phyloP scores from a whole-genome alignment of 2,329 filamentous ascomycete species.

The Epichloe festucae region DNA sequence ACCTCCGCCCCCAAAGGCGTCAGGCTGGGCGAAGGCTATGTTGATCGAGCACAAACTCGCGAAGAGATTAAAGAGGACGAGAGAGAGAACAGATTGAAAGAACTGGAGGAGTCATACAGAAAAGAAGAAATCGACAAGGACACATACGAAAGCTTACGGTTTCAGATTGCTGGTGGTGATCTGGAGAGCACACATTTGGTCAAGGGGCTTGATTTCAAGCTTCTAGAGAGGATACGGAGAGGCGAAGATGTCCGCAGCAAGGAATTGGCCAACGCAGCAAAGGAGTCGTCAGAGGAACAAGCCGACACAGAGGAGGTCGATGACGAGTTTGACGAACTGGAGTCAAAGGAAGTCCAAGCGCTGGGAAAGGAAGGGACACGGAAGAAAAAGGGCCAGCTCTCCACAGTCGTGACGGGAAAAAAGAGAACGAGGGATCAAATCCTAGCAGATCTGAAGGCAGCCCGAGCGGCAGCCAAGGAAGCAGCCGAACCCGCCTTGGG shows the following conservation, averaged over 20 bases:
- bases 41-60: conserved; percentile 63
- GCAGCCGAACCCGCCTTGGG: conserved; percentile 39
- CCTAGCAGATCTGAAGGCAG: conserved; percentile 51
- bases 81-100: conserved; percentile 54
- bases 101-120: conserved; percentile 71
- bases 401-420: conserved; percentile 40
- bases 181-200: conserved; percentile 71
- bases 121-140: conserved; percentile 69
- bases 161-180: conserved; percentile 73
- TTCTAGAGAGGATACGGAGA: conserved; percentile 55
- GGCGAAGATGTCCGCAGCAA: conserved; percentile 54
- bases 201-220: conserved; percentile 79
- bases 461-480: conserved; percentile 45
- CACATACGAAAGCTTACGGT: conserved; percentile 62
- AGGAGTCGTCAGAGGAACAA: conserved; percentile 17
- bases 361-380: conserved; percentile 35
- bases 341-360: conserved; percentile 40
- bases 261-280: conserved; percentile 9
- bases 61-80: conserved; percentile 39
- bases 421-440: conserved; percentile 56
- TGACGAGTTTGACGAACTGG: conserved; percentile 49
- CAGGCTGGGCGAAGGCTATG: conserved; percentile 67
- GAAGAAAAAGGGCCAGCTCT: conserved; percentile 49
- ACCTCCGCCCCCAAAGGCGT: conserved; percentile 73
- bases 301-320: conserved; percentile 35